Evolutionary conservation across 768 basidiomycete genomes (phyloP).

Genomic region (Wakefieldia striispora): DNA sequence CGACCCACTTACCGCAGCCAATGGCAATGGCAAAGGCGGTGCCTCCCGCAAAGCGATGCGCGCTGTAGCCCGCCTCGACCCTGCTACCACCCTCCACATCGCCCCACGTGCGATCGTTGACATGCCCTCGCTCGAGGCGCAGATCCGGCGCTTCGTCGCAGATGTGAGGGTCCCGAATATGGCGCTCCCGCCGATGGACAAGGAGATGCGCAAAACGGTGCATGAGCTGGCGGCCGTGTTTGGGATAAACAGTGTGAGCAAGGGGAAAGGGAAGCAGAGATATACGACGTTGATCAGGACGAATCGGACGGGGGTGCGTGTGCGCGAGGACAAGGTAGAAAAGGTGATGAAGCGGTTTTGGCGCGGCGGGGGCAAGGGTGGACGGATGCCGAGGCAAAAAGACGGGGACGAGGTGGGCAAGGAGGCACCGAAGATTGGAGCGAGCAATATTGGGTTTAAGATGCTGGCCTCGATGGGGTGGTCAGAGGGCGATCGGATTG

Average conservation of each 20-base stretch:
- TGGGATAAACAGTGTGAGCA: constrained; percentile 72
- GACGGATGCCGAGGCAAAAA: constrained; percentile 48
- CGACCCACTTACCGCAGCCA: constrained; percentile 61
- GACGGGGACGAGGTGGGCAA: constrained; percentile 92
- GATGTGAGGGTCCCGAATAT: constrained; percentile 47
- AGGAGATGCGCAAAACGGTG: constrained; percentile 64
- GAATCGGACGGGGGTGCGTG: constrained; percentile 46
- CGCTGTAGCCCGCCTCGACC: constrained; percentile 50
- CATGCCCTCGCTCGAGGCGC: constrained; percentile 61
- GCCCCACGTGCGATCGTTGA: constrained; percentile 54
- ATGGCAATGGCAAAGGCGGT: constrained; percentile 49
- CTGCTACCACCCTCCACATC: constrained; percentile 31
- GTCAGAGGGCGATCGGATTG: constrained; percentile 79
- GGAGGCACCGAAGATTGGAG: constrained; percentile 79
- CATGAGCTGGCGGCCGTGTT: constrained; percentile 84
- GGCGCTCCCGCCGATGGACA: constrained; percentile 76
- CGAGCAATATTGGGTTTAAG: constrained; percentile 81
- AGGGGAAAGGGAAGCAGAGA: constrained; percentile 62
- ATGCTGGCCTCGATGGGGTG: constrained; percentile 92
- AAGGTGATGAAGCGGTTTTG: constrained; percentile 37
- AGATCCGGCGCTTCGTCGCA: constrained; percentile 67
- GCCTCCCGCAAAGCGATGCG: constrained; percentile 61
- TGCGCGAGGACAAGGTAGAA: constrained; percentile 63
- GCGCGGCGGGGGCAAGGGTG: constrained; percentile 20
- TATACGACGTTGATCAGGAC: constrained; percentile 81